phyloP scores from a whole-genome alignment of 345 rosid species.

The Populus tremula region DNA sequence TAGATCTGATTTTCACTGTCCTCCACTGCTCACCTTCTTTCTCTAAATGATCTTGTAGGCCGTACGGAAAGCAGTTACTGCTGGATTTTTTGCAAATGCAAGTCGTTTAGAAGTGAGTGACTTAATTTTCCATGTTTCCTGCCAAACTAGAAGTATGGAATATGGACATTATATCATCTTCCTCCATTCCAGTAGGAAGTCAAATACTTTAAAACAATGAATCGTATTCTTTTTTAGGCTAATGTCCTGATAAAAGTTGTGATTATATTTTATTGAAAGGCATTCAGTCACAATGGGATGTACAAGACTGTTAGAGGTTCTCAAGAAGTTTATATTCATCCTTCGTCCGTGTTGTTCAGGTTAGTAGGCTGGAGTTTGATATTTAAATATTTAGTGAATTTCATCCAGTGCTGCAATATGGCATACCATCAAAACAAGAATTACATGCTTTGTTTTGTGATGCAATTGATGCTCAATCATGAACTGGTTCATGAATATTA shows the following conservation, averaged over 20 bases:
- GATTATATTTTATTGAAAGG: constrained; percentile 34
- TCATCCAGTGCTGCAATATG: background rate
- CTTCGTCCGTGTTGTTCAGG: constrained; percentile 90
- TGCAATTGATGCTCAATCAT: no score
- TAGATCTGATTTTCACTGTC: background rate
- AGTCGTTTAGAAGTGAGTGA: constrained; percentile 68
- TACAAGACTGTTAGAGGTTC: constrained; percentile 83
- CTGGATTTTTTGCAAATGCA: constrained; percentile 93
- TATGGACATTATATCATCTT: background rate
- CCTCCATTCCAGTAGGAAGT: background rate
- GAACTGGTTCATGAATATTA: no score
- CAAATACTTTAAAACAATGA: background rate
- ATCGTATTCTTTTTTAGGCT: background rate
- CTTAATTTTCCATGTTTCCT: constrained; percentile 1
- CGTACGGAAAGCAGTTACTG: constrained; percentile 77
- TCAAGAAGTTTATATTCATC: constrained; percentile 88
- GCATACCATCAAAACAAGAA: background rate
- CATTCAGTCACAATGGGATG: constrained; percentile 70
- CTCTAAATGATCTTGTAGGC: constrained; percentile 35
- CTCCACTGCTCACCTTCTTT: constrained; percentile 2
- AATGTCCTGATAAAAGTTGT: constrained; percentile 6
- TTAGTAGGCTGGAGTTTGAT: constrained; percentile 26
- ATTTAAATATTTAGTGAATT: background rate
- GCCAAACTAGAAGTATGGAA: background rate
- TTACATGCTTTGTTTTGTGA: background rate